Evolutionary conservation across 106 monocot species (phyloP), one percentile per base, ranked within the genome.

Genomic region (Dendrobium huoshanense): DNA sequence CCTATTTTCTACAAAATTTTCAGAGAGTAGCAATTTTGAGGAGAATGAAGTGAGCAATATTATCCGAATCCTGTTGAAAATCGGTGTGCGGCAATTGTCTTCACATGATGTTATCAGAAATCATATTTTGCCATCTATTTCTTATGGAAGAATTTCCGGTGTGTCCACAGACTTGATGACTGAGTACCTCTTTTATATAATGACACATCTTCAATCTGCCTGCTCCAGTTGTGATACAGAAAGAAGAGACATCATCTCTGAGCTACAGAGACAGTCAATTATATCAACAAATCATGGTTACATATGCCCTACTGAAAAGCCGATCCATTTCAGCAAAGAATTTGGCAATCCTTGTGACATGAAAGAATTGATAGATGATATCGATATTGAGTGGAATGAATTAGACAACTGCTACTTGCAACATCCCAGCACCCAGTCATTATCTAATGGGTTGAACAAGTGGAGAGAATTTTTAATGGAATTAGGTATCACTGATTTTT

Each of bases 401-500:
- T 55, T 88, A 48, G 88, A 88, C 81, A 55, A 20, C 41, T 51
- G 68, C 5, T 91, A 91, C 85, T 77, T 91, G 83, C 82, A 83
- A 61, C 88, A 91, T 85, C 73, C 85, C 74, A 75, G 81, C 67
- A 83, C 67, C 25, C 72, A 19, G 10, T 85, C 83, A 45, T 19
- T 81, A 58, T 44, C 75, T 41, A 33, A 27, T 40, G 47, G 42
- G 51, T 18, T 81, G 41, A 67, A 42, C 11, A 85, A 85, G 54
- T 91, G 91, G 91, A 88, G 91, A 67, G 81, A 85, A 5, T 91
- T 91, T 77, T 87, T 88, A 59, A 80, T 59, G 11, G 77, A 81
- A 42, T 61, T 91, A 79, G 88, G 88, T 49, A 85, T 91, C 54
- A 87, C 88, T 59, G 91, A 91, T 74, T 91, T 91, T 85, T 85